Evolutionary conservation across 1,139 yeast genomes (phyloP).

Genomic region (Pichia sp.): DNA sequence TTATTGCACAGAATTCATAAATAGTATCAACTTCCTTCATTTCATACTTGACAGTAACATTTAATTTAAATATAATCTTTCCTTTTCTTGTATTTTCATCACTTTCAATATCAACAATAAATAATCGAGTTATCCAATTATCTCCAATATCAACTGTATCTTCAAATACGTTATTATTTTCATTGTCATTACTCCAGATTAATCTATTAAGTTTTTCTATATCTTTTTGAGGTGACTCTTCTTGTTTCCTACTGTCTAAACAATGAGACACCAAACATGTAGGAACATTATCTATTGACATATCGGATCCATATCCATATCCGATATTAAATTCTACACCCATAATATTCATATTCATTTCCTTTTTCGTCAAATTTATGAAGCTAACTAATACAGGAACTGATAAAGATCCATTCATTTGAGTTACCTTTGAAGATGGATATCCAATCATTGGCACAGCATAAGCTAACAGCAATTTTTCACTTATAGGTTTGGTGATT

Average conservation of each 20-base stretch:
- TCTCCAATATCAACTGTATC: conserved; percentile 6
- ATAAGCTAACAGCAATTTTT: conserved; percentile 2
- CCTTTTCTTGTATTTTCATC: background rate
- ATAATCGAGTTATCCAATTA: conserved; percentile 7
- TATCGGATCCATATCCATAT: background rate
- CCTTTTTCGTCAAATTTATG: background rate
- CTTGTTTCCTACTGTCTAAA: conserved; percentile 2
- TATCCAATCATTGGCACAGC: conserved; percentile 9
- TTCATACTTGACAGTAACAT: background rate
- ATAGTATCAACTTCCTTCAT: background rate
- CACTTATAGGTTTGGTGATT: background rate
- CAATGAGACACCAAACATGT: conserved; percentile 9
- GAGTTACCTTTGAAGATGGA: background rate
- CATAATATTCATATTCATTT: background rate
- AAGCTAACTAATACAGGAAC: conserved; percentile 8
- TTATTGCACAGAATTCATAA: conserved; percentile 1
- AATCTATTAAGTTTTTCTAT: background rate
- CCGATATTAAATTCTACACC: background rate
- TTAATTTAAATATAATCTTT: conserved; percentile 2
- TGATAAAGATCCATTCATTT: background rate
- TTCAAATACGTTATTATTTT: background rate
- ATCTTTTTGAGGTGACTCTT: conserved; percentile 1
- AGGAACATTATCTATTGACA: conserved; percentile 3
- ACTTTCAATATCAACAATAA: background rate
- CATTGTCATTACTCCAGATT: background rate